phyloP scores from a whole-genome alignment of 805 yeast species.

The Saccharomycopsis javanensis region DNA sequence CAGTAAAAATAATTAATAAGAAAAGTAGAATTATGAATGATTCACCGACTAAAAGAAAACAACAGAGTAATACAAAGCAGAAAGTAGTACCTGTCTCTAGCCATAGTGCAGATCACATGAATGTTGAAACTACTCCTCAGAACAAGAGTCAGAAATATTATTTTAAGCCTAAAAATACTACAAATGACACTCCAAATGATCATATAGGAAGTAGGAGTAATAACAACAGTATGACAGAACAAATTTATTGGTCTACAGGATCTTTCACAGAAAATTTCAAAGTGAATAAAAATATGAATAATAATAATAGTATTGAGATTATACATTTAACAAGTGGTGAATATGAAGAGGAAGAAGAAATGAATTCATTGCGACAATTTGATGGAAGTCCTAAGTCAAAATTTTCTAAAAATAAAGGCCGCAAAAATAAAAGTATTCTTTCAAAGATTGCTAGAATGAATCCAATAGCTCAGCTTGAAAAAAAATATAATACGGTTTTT shows the following conservation, averaged over 20 bases:
- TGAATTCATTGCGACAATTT: background rate
- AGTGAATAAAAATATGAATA: background rate
- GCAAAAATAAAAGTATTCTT: background rate
- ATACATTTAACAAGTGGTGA: background rate
- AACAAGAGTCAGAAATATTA: background rate
- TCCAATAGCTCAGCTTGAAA: conserved; percentile 14
- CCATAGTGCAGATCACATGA: background rate
- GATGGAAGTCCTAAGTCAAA: background rate
- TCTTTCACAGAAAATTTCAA: background rate
- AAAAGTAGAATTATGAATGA: background rate
- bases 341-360: background rate
- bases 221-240: background rate
- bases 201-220: background rate
- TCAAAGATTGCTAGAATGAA: conserved; percentile 7
- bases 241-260: background rate
- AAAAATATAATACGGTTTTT: conserved; percentile 17
- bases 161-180: background rate
- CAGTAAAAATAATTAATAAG: background rate
- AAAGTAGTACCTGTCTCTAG: background rate
- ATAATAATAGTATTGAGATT: background rate
- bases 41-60: background rate
- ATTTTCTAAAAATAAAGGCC: background rate
- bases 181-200: background rate
- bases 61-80: background rate
- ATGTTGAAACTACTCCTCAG: background rate